Percentiles rank a stretch among this genome's conserved stretches.
These are phyloP conservation scores for Amanita pseudoporphyria DNA, from an alignment of 768 basidiomycete genomes.

Conservation along the genomic window DNA sequence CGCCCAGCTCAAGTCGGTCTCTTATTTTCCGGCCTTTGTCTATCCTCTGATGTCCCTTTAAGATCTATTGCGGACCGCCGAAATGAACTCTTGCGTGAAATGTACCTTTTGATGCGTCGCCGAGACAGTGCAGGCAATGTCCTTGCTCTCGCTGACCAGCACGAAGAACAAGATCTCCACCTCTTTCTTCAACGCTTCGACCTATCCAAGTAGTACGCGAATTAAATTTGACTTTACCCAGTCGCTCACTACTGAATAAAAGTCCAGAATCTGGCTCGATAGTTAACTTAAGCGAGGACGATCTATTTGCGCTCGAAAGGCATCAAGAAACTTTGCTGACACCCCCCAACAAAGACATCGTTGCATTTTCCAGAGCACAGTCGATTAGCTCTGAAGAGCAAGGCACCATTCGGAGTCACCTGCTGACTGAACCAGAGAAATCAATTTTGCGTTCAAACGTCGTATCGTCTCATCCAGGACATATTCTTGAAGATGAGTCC, in stretches of 20 bases:
- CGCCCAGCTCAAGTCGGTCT: constrained; percentile 31
- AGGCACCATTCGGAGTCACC: too few species aligned
- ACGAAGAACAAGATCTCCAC: constrained; percentile 33
- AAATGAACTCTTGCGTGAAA: constrained; percentile 62
- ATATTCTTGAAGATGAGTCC: constrained; percentile 17
- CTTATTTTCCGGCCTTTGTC: neutral
- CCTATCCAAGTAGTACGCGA: constrained; percentile 39
- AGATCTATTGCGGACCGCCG: constrained; percentile 57
- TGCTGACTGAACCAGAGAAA: neutral
- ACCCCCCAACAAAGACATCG: neutral
- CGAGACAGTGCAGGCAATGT: constrained; percentile 36
- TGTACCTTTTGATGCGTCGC: constrained; percentile 56
- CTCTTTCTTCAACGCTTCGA: constrained; percentile 50
- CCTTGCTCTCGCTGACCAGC: constrained; percentile 24
- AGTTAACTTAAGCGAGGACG: constrained; percentile 17
- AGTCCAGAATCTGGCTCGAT: constrained; percentile 27
- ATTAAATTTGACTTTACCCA: constrained; percentile 2
- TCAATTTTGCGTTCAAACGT: neutral
- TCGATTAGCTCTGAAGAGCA: neutral
- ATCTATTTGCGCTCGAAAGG: constrained; percentile 11
- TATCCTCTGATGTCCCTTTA: constrained; percentile 8
- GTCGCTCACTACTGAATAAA: neutral
- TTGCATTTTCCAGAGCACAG: neutral
- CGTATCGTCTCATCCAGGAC: neutral
- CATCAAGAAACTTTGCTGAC: neutral